Percentiles rank a stretch among this genome's conserved stretches.
Conservation (phyloP, 1,139 yeast genomes). For the Yarrowia galli region DNA sequence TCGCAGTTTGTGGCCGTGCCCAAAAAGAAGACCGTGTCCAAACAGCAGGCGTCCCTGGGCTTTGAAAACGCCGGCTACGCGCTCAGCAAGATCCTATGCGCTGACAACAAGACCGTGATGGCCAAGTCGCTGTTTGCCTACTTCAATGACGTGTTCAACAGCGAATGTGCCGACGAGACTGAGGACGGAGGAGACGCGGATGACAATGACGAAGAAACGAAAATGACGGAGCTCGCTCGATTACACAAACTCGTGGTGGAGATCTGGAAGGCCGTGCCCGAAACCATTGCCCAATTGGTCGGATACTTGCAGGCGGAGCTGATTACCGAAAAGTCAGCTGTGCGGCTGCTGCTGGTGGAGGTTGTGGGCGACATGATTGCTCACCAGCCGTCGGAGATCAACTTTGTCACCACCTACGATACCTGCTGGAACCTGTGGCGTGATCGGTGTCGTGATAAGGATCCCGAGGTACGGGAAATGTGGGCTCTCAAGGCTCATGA, state of each 20-base stretch:
- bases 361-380: slow-evolving; percentile 75
- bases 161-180: slow-evolving; percentile 44
- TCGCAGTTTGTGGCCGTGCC: slow-evolving; percentile 56
- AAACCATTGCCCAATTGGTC: slow-evolving; percentile 72
- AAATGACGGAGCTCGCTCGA: slow-evolving; percentile 52
- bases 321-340: slow-evolving; percentile 65
- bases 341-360: slow-evolving; percentile 73
- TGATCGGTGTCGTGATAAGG: slow-evolving; percentile 73
- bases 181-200: no score
- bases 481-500: slow-evolving; percentile 71
- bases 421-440: slow-evolving; percentile 76
- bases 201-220: slow-evolving; percentile 48
- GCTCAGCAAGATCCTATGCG: slow-evolving; percentile 73
- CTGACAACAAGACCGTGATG: slow-evolving; percentile 73
- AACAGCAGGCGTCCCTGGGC: slow-evolving; percentile 48
- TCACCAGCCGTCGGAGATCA: slow-evolving; percentile 57
- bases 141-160: slow-evolving; percentile 70
- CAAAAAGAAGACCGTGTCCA: slow-evolving; percentile 49
- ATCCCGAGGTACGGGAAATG: slow-evolving; percentile 65
- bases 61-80: slow-evolving; percentile 64
- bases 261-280: slow-evolving; percentile 82
- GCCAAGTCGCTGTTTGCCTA: slow-evolving; percentile 80
- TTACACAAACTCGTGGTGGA: slow-evolving; percentile 69
- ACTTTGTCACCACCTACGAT: slow-evolving; percentile 66
- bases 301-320: slow-evolving; percentile 84